Conservation (phyloP, 2,329 filamentous ascomycete genomes). For the Fusarium sublunatum region DNA sequence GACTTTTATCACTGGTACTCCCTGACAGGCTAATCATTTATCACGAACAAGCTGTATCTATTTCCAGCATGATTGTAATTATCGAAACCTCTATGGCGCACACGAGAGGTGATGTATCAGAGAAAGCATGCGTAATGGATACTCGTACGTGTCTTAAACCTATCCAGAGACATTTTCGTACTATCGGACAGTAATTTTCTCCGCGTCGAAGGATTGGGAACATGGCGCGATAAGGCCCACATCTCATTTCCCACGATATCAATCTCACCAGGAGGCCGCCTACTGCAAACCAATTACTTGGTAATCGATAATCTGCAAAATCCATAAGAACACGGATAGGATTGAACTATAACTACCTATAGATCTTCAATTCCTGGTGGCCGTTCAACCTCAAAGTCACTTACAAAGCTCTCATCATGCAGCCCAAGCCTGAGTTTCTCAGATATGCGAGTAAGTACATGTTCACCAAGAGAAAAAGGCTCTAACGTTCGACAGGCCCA, state of each 20-base stretch:
- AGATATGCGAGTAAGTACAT: constrained; percentile 31
- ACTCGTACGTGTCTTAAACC: no score
- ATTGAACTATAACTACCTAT: not conserved
- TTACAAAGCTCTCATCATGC: constrained; percentile 15
- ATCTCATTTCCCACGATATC: constrained; percentile 11
- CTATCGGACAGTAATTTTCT: constrained; percentile 11
- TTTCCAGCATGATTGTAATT: no score
- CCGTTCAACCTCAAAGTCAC: no score
- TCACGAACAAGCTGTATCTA: no score
- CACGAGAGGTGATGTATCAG: no score
- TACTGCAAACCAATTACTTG: not conserved
- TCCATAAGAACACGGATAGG: not conserved
- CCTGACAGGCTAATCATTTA: no score
- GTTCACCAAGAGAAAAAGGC: no score
- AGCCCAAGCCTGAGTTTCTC: constrained; percentile 22
- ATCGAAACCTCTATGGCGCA: no score
- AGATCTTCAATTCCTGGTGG: not conserved
- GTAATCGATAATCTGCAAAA: not conserved
- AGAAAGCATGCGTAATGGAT: no score
- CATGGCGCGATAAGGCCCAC: constrained; percentile 3
- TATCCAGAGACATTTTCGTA: not conserved
- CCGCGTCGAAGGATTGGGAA: constrained; percentile 5
- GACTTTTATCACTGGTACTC: no score
- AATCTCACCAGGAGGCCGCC: constrained; percentile 32
- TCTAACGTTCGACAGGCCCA: constrained; percentile 24